These are phyloP conservation scores for Coniochaeta sp. DNA, from an alignment of 2,329 filamentous ascomycete genomes.

Conservation along the genomic window DNA sequence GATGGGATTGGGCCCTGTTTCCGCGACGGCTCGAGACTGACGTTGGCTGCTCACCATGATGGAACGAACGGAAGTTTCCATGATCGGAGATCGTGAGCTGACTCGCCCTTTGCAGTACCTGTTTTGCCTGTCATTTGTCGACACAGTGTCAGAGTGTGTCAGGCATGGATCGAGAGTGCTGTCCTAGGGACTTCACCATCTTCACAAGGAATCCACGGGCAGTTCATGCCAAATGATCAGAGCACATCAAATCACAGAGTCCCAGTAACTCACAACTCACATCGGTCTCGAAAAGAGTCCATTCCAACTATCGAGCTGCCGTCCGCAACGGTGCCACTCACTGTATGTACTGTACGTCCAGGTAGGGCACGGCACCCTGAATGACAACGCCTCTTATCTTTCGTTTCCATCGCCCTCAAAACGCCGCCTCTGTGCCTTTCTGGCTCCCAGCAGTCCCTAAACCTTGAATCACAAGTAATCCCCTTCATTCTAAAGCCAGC, in stretches of 20 bases:
- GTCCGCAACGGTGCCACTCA: neutral
- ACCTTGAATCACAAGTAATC: neutral
- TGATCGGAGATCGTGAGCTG: neutral
- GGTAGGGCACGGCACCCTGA: neutral
- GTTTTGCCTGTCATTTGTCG: no score
- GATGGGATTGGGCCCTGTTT: neutral
- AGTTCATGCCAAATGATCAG: no score
- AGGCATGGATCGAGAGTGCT: no score
- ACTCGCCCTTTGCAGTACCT: neutral
- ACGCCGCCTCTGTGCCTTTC: neutral
- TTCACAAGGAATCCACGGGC: no score
- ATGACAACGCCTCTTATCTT: neutral
- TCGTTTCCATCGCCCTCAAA: neutral
- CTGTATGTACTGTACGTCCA: no score
- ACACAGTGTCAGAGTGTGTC: no score
- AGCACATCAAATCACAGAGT: no score
- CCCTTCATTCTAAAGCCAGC: neutral
- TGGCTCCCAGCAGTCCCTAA: neutral
- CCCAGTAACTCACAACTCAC: neutral
- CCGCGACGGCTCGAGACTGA: neutral
- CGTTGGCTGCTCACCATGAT: neutral
- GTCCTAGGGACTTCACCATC: no score
- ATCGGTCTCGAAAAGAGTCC: neutral
- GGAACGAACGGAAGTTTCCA: neutral
- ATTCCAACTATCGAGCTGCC: neutral